Evolutionary conservation across 148 eudicot genomes (phyloP), one percentile per base, ranked within the genome.

Genomic region (Fagopyrum esculentum): DNA sequence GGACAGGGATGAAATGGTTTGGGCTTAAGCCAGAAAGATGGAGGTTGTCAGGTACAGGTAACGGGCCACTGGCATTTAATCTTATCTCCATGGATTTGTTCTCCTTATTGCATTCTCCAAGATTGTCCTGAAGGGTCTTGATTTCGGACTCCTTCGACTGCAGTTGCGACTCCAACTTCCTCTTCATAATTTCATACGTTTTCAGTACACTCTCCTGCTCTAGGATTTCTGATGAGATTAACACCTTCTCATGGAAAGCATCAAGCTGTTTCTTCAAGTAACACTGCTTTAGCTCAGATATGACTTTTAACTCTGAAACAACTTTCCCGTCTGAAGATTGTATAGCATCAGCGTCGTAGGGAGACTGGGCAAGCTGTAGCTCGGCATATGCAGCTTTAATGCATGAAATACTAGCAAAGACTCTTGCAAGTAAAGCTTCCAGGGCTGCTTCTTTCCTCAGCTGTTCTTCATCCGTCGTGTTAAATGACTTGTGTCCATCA

Each of bases 331-430:
- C 99, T 17, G 97, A 85, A 19, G 84, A 82, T 77, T 92, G 98
- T 80, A 96, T 90, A 19, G 87, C 87, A 54, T 85, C 93, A 45
- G 80, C 86, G 77, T 96, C 93, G 46, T 92, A 96, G 35, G 99
- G 99, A 73, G 89, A 85, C 71, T 92, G 97, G 64, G 93, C 84
- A 75, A 81, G 82, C 71, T 96, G 99, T 85, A 96, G 68, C 45
- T 89, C 85, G 1, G 91, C 92, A 83, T 96, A 96, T 0, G 94
- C 89, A 43, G 99, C 93, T 84, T 96, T 96, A 43, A 89, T 77
- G 3, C 90, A 48, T 43, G 99, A 96, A 76, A 96, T 74, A 76
- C 84, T 83, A 6, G 99, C 90, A 78, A 96, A 96, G 30, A 88
- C 55, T 71, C 87, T 89, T 0, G 94, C 97, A 46, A 96, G 80